Conservation (phyloP, 768 basidiomycete species). For the Hypholoma sublateritium region DNA sequence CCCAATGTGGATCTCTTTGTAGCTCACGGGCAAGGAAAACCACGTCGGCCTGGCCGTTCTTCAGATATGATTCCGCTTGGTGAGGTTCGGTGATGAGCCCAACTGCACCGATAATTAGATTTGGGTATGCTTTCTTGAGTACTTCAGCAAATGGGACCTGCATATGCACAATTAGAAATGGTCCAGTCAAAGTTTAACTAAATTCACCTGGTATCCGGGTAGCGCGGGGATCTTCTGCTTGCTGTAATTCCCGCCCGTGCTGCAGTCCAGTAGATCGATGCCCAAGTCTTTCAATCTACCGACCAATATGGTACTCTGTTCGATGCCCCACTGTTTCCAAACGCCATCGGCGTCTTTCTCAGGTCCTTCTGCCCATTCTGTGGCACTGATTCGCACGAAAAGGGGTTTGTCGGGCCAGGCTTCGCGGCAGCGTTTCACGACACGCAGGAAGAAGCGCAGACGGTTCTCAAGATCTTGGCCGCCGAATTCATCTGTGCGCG, state of each 20-base stretch:
- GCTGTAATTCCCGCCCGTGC: constrained; percentile 64
- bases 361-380: constrained; percentile 61
- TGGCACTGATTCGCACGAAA: constrained; percentile 68
- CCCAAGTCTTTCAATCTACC: constrained; percentile 58
- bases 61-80: constrained; percentile 56
- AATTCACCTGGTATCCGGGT: constrained; percentile 64
- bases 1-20: constrained; percentile 66
- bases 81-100: constrained; percentile 69
- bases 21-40: constrained; percentile 68
- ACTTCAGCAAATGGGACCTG: constrained; percentile 70
- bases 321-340: constrained; percentile 75
- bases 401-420: constrained; percentile 66
- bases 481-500: constrained; percentile 69
- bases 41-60: constrained; percentile 66
- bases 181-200: background rate
- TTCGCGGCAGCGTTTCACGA: constrained; percentile 51
- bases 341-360: constrained; percentile 55
- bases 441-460: constrained; percentile 61
- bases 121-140: constrained; percentile 59
- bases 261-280: constrained; percentile 77
- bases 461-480: constrained; percentile 72
- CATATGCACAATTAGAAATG: background rate
- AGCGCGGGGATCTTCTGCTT: constrained; percentile 54
- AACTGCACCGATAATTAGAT: constrained; percentile 59
- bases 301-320: constrained; percentile 65